phyloP scores from a whole-genome alignment of 176 grass and related monocot genomes.

The Zea luxurians region DNA sequence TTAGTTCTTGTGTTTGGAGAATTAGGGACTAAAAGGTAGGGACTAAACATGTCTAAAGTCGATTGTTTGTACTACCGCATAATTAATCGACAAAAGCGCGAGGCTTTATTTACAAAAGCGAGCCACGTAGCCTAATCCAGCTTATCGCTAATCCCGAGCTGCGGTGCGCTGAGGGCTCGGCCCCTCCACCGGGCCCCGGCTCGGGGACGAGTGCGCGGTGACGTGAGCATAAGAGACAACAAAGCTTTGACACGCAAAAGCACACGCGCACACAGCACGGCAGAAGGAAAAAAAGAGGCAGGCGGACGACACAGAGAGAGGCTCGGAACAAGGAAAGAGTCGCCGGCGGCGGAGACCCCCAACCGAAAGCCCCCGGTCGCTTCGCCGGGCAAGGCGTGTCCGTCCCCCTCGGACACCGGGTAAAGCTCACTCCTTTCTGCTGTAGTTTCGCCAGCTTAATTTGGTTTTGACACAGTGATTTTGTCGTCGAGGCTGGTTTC shows the following conservation, averaged over 20 bases:
- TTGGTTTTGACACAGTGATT: neutral
- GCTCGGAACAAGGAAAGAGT: neutral
- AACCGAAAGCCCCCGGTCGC: constrained; percentile 12
- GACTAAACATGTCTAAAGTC: too few species aligned
- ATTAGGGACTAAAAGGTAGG: too few species aligned
- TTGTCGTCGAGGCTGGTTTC: neutral
- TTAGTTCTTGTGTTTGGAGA: too few species aligned
- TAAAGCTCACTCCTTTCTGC: constrained; percentile 20
- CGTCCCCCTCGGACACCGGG: neutral
- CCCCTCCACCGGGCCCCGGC: neutral
- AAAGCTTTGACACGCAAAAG: constrained; percentile 9
- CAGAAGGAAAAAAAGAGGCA: neutral
- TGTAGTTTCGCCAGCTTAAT: neutral
- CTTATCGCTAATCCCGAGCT: constrained; percentile 32
- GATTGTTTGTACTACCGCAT: too few species aligned
- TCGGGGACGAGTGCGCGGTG: constrained; percentile 30
- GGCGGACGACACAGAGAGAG: neutral
- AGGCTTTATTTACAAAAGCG: too few species aligned
- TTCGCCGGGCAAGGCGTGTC: constrained; percentile 10
- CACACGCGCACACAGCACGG: constrained; percentile 28
- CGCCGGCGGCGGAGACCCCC: constrained; percentile 12
- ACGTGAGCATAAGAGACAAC: constrained; percentile 31
- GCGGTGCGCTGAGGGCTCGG: neutral
- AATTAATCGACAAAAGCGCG: too few species aligned
- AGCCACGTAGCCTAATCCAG: neutral